phyloP scores from a whole-genome alignment of 495 filamentous ascomycete species.

The Letharia lupina region DNA sequence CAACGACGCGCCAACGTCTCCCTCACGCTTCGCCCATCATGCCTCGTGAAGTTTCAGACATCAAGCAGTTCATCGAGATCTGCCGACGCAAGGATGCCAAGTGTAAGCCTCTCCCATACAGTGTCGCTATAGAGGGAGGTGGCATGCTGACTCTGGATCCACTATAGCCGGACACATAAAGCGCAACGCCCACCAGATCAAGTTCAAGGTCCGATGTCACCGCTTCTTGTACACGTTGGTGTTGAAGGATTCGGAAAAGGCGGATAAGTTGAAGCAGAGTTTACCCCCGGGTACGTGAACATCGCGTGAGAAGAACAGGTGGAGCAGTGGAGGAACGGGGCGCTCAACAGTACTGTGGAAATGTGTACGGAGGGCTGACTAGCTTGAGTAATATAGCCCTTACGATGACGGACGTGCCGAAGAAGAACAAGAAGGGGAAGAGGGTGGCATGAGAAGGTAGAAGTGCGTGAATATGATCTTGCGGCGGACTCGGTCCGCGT shows the following conservation, averaged over 20 bases:
- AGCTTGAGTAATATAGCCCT: conserved; percentile 44
- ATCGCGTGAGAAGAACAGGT: background rate
- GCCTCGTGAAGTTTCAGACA: conserved; percentile 96
- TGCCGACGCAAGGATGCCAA: conserved; percentile 97
- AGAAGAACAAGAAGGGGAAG: conserved; percentile 63
- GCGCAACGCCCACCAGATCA: conserved; percentile 87
- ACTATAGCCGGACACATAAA: conserved; percentile 85
- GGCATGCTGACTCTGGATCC: conserved; percentile 32
- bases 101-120: conserved; percentile 48
- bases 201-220: conserved; percentile 99
- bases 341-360: conserved; percentile 1
- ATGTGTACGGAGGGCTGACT: conserved; percentile 27
- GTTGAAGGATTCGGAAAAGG: conserved; percentile 96
- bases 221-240: conserved; percentile 93
- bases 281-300: conserved; percentile 80
- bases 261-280: conserved; percentile 99
- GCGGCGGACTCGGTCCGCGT: background rate
- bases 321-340: background rate
- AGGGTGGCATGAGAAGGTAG: conserved; percentile 22
- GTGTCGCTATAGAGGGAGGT: background rate
- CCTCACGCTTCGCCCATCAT: conserved; percentile 48
- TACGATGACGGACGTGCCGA: conserved; percentile 67
- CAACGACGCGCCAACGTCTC: conserved; percentile 20
- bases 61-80: conserved; percentile 99
- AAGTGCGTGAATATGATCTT: background rate